Conservation (phyloP, 371 early-diverging fungal species). For the Mucor irregularis region DNA sequence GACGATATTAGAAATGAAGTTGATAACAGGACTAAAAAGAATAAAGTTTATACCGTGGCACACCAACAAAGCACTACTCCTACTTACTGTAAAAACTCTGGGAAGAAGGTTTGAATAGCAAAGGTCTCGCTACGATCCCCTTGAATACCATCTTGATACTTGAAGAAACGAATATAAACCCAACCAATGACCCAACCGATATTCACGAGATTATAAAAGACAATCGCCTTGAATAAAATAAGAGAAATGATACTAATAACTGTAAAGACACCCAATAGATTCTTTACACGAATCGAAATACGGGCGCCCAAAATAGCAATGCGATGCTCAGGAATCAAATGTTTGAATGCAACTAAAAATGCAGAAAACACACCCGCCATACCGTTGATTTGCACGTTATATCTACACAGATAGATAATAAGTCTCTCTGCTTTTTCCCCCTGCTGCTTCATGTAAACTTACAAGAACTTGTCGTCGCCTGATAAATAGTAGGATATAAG, state of each 20-base stretch:
- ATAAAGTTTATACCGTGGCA: too few relatives aligned
- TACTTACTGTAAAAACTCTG: slow-evolving; percentile 72
- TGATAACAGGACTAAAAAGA: slow-evolving; percentile 48
- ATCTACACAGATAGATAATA: slow-evolving; percentile 26
- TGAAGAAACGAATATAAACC: slow-evolving; percentile 82
- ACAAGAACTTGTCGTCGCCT: slow-evolving; percentile 59
- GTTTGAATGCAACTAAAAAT: slow-evolving; percentile 79
- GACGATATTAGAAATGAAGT: slow-evolving; percentile 49
- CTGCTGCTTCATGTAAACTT: slow-evolving; percentile 28
- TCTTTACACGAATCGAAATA: slow-evolving; percentile 64
- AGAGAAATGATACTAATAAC: slow-evolving; percentile 33
- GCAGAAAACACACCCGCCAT: slow-evolving; percentile 65
- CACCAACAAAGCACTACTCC: not conserved
- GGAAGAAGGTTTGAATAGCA: slow-evolving; percentile 81
- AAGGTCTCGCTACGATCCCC: slow-evolving; percentile 87
- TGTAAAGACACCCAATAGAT: slow-evolving; percentile 46
- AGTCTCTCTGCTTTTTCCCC: not conserved
- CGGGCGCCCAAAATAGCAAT: slow-evolving; percentile 52
- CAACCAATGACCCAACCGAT: slow-evolving; percentile 73
- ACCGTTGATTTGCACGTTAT: slow-evolving; percentile 63
- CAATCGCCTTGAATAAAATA: slow-evolving; percentile 39
- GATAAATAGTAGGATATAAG: slow-evolving; percentile 61
- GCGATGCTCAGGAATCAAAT: slow-evolving; percentile 67
- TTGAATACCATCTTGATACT: slow-evolving; percentile 72
- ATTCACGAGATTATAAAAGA: slow-evolving; percentile 54